Evolutionary conservation across 192 early-diverging fungal genomes (phyloP).

Genomic region (Podila epicladia): DNA sequence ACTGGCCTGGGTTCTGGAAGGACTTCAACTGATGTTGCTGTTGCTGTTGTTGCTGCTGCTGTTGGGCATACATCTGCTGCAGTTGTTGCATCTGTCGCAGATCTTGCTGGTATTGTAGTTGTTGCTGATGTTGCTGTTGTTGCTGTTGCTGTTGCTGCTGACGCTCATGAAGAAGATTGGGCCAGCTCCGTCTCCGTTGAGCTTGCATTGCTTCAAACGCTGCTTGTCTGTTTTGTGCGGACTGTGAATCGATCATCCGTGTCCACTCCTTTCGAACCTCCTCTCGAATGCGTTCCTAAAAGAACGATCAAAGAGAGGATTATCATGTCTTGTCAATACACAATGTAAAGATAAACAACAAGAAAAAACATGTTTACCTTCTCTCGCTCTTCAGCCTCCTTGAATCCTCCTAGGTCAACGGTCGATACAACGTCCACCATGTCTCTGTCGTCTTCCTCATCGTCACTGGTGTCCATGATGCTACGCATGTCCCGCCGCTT

Average conservation of each 20-base stretch:
- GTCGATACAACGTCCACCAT: conserved; percentile 19
- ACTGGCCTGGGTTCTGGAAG: background rate
- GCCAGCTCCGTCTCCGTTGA: conserved; percentile 26
- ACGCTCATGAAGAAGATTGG: conserved; percentile 2
- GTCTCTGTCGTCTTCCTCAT: conserved; percentile 11
- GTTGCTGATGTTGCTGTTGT: background rate
- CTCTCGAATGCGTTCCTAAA: conserved; percentile 18
- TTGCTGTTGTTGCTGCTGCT: conserved; percentile 2
- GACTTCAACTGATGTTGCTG: background rate
- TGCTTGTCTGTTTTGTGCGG: background rate
- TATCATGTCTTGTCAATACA: background rate
- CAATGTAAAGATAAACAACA: background rate
- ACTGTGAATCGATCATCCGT: background rate
- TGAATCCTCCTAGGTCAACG: conserved; percentile 29
- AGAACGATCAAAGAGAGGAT: background rate
- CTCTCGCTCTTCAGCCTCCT: conserved; percentile 21
- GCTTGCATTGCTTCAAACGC: background rate
- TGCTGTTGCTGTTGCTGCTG: background rate
- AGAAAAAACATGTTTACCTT: background rate
- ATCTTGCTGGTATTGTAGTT: background rate
- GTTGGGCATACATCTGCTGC: background rate
- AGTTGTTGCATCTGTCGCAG: background rate
- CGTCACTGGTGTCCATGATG: conserved; percentile 39
- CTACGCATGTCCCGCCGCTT: conserved; percentile 12
- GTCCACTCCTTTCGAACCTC: conserved; percentile 27